Evolutionary conservation across 495 filamentous ascomycete genomes (phyloP).

Genomic region (Penicillium turbatum): DNA sequence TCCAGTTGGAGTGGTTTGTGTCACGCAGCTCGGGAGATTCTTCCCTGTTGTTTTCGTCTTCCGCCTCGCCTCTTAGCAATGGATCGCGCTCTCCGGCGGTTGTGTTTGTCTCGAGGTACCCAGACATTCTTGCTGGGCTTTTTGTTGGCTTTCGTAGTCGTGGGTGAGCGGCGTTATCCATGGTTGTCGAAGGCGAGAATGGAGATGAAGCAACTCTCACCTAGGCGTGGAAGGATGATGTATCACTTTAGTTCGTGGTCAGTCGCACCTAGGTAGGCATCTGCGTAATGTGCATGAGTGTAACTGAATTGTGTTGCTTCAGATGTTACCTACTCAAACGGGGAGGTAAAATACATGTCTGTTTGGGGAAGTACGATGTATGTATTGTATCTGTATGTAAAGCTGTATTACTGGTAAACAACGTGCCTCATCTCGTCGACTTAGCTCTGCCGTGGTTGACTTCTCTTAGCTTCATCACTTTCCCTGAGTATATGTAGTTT

Average conservation of each 20-base stretch:
- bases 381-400: neutral
- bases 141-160: conserved; percentile 7
- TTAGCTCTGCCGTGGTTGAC: no score
- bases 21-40: neutral
- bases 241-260: neutral
- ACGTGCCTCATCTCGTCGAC: neutral
- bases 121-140: neutral
- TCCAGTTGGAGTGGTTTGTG: neutral
- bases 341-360: conserved; percentile 2
- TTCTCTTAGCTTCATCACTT: neutral
- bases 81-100: neutral
- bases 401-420: neutral
- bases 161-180: neutral
- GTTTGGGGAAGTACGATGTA: neutral
- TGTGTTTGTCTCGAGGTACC: neutral
- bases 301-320: neutral
- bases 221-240: neutral
- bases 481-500: no score
- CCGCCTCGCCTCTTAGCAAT: neutral
- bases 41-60: neutral
- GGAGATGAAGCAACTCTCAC: neutral
- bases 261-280: neutral
- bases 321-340: neutral
- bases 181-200: neutral
- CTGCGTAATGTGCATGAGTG: neutral